Evolutionary conservation across 768 basidiomycete species (phyloP), one percentile per base, ranked within the genome.

Genomic region (Lepiota subincarnata): DNA sequence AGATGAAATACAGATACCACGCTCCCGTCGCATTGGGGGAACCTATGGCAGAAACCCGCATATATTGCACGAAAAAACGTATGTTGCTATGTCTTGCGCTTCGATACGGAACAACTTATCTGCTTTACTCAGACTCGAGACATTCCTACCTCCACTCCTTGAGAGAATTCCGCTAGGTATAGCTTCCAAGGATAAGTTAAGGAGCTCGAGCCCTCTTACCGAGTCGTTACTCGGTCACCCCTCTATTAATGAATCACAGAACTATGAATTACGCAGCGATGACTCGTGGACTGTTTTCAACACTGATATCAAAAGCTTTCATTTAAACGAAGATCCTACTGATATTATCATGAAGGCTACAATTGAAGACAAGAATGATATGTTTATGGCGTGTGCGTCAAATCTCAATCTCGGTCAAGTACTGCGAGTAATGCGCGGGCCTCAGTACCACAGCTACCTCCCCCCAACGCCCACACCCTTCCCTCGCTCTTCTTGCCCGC

Each of bases 1-100:
- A 84, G 82, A 82, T 36, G 78, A 77, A 45, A 63, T 77, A 20
- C 68, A 78, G 44, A 75, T 88, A 26, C 82, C 86, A 3, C 75
- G 82, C 7, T 65, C 69, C 8, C 72, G 73, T 48, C 74, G 71
- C 54, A 72, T 81, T 16, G 79, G 82, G 13, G 76, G 73, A 4
- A 55, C 44, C 34, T 53, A 58, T 16, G 68, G 66, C 3, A 55
- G 62, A 39, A 49, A 34, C 26, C 59, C 67, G 24, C 68, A 70
- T 58, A 58, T 67, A 35, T 51, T 68, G 3, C 58, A 63, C 14
- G 66, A 64, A 35, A 62, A 70, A 57, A 67, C 60, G 68, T 69
- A 28, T 8, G 58, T 57, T 12, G 18, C 14, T 18, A 40, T 37
- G 31, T 13, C 22, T 19, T 4, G 31, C 26, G 13, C 19, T 7